Evolutionary conservation across 2,329 filamentous ascomycete genomes (phyloP), one percentile per base, ranked within the genome.

Genomic region (Phialemonium atrogriseum): DNA sequence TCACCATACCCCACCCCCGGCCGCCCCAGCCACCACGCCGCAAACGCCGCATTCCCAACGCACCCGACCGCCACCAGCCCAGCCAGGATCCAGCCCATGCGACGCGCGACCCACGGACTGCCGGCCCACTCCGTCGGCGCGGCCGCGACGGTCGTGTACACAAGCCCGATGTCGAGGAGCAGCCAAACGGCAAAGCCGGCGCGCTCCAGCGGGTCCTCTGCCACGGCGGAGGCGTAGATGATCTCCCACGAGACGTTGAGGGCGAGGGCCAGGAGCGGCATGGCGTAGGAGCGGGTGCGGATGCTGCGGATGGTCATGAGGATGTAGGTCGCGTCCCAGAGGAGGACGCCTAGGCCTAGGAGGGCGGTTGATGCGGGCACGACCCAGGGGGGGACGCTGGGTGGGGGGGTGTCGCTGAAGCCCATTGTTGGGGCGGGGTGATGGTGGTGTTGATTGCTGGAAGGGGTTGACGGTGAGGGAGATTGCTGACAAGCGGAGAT

Each of bases 171-270:
- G 47, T 73, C 68, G 11, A 73, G 55, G 4, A 67, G 24, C 19
- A 73, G 53, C 68, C 69, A 72, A 30, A 62, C 38, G 1, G 39
- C 41, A 45, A 71, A 70, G 17, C 64, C 62, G 11, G 51, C 39
- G 10, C 51, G 50, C 42, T 72, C 68, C 8, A 66, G 43, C 2
- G 47, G 43, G 5, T 52, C 47, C 37, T 69, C 65, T 35, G 59
- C 54, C 11, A 71, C 62, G 39, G 55, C 64, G 15, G 68, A 48
- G 3, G 57, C 57, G 48, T 66, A 68, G 33, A 73, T 52, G 3
- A 67, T 46, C 43, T 73, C 68, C 67, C 68, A 72, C 2, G 59
- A 60, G 20, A 71, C 56, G 37, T 73, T 72, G 44, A 64, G 43
- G 10, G 59, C 58, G 8, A 72, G 59, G 1, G 63, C 57, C 29